Percentiles rank a stretch among this genome's conserved stretches.
These are phyloP conservation scores for Aureobasidium melanogenum DNA, from an alignment of 2,329 filamentous ascomycete species.

Conservation along the genomic window DNA sequence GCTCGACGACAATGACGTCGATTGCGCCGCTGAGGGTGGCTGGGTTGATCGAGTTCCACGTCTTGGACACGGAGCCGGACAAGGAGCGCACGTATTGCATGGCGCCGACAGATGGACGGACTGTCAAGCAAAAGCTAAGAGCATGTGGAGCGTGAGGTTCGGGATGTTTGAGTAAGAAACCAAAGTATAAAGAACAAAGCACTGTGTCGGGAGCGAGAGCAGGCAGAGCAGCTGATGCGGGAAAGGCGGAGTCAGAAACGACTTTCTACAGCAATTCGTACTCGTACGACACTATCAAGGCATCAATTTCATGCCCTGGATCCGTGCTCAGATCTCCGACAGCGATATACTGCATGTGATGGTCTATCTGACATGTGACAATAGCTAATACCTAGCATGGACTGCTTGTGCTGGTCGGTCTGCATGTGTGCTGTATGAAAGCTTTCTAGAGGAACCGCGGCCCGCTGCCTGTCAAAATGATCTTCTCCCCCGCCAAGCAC, in stretches of 20 bases:
- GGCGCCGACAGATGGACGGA: conserved; percentile 21
- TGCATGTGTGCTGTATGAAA: neutral
- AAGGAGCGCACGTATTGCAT: conserved; percentile 99
- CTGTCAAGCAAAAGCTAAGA: neutral
- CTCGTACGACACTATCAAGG: neutral
- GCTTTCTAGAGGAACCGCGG: neutral
- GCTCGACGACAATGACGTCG: conserved; percentile 96
- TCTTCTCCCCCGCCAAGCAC: neutral
- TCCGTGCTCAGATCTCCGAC: neutral
- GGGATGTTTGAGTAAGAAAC: conserved; percentile 1
- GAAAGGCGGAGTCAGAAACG: conserved; percentile 7
- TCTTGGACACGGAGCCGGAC: conserved; percentile 91
- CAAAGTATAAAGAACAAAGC: conserved; percentile 5
- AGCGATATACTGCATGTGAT: neutral
- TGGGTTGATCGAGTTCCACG: conserved; percentile 99
- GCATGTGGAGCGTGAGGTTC: conserved; percentile 2
- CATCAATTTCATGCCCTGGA: neutral
- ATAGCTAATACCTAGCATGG: no score
- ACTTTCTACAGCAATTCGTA: neutral
- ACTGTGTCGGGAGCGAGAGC: neutral
- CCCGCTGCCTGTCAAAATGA: neutral
- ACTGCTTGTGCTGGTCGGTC: neutral
- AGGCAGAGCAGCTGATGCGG: conserved; percentile 5
- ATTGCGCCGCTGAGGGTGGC: conserved; percentile 95
- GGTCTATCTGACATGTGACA: neutral